Conservation (phyloP, 768 basidiomycete species). For the Melanogaster broomeanus region DNA sequence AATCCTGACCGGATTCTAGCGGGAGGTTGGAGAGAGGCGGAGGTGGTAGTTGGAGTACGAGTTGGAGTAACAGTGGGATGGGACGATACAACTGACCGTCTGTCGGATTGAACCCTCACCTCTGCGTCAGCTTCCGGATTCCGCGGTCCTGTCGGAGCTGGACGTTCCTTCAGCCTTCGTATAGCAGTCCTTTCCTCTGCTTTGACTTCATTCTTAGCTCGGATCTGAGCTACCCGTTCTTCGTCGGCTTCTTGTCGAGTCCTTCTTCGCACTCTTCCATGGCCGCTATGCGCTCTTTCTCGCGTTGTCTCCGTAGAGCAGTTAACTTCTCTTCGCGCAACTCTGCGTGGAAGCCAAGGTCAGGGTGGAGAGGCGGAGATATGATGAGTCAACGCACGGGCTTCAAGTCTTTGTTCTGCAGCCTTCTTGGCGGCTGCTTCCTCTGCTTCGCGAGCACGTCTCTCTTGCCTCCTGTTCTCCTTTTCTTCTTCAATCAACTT, state of each 20-base stretch:
- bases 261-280: slow-evolving; percentile 52
- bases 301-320: slow-evolving; percentile 50
- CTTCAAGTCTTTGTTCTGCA: slow-evolving; percentile 45
- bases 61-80: slow-evolving; percentile 28
- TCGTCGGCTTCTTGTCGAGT: slow-evolving; percentile 66
- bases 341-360: slow-evolving; percentile 39
- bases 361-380: background rate
- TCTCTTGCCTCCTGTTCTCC: slow-evolving; percentile 60
- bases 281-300: slow-evolving; percentile 49
- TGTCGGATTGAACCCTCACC: slow-evolving; percentile 6
- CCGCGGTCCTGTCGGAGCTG: slow-evolving; percentile 4
- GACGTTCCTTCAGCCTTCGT: background rate
- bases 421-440: slow-evolving; percentile 21
- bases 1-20: background rate
- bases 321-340: slow-evolving; percentile 55
- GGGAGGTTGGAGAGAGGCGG: background rate
- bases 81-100: slow-evolving; percentile 8
- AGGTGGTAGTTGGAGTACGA: background rate
- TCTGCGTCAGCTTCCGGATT: slow-evolving; percentile 32
- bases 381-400: slow-evolving; percentile 40
- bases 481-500: slow-evolving; percentile 84
- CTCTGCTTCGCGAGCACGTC: slow-evolving; percentile 27
- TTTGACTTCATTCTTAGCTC: slow-evolving; percentile 22
- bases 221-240: slow-evolving; percentile 43
- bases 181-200: background rate